Conservation (phyloP, 257 asterid species). For the Dorcoceras hygrometricum region DNA sequence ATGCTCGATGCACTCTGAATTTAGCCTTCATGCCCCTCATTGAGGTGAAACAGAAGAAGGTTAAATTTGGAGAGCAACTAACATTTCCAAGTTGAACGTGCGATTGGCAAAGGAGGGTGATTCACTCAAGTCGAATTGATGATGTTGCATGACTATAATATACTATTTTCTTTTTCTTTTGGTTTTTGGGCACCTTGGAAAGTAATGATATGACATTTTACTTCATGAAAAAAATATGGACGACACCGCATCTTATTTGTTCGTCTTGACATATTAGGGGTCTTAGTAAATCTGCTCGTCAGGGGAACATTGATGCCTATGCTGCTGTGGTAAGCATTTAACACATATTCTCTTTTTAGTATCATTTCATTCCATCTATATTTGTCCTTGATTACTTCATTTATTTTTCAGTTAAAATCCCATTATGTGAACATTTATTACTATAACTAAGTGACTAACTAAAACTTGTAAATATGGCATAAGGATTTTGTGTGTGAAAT, state of each 20-base stretch:
- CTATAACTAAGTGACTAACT: background rate
- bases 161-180: too few species aligned
- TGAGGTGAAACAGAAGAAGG: background rate
- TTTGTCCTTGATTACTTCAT: background rate
- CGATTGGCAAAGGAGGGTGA: background rate
- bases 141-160: background rate
- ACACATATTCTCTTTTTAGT: background rate
- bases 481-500: background rate
- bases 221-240: background rate
- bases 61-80: background rate
- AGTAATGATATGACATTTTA: background rate
- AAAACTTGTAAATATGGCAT: background rate
- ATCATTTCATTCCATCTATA: background rate
- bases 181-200: background rate
- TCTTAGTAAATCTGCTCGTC: constrained; percentile 50
- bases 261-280: constrained; percentile 44
- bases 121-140: background rate
- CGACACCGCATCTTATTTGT: background rate
- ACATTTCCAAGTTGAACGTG: background rate
- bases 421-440: background rate
- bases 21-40: background rate
- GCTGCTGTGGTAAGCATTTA: constrained; percentile 68
- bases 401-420: background rate
- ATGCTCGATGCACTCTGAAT: background rate
- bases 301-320: constrained; percentile 67